Evolutionary conservation across 306 rosid species (phyloP), one percentile per base, ranked within the genome.

Genomic region (Vigna nakashimae): DNA sequence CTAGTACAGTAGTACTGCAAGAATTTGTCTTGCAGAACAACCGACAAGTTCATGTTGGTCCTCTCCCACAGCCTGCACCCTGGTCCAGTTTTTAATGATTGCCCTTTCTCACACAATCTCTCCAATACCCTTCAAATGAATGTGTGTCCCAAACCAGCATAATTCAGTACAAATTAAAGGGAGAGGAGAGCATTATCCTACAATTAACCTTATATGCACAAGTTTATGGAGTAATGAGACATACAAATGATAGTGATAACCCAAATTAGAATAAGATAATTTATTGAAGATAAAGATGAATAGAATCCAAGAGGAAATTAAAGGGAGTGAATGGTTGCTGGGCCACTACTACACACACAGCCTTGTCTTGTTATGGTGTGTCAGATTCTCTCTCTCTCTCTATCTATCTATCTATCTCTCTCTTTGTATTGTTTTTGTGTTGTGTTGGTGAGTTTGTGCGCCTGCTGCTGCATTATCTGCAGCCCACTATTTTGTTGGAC

Each of bases 31-130:
- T 66, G 79, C 62, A 83, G 89, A 88, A 92, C 89, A 84, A 84
- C 94, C 88, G 96, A 94, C 97, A 94, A 83, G 65, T 79, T 67
- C 92, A 89, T 87, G 94, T 89, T 91, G 80, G 94, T 91, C 80
- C 85, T 89, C 93, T 88, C 75, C 73, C 86, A 83, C 83, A 77
- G 57, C 86, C 91, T 87, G 88, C 89, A 84, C 73, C 80, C 78
- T 88, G 90, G 91, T 89, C 93, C 91, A 78, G 79, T 53, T 80
- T 75, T 84, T 80, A 92, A 92, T 92, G 66, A 92, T 92, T 88
- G 86, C 88, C 83, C 82, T 68, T 68, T 81, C 79, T 73, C 30
- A 40, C 65, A 67, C 75, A 77, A 83, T 56, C 83, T 65, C 73
- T 69, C 77, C 78, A 62, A 49, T 68, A 20, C 62, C 58, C 75